Evolutionary conservation across 2,329 filamentous ascomycete genomes (phyloP).

Genomic region (Albifimbria verrucaria): DNA sequence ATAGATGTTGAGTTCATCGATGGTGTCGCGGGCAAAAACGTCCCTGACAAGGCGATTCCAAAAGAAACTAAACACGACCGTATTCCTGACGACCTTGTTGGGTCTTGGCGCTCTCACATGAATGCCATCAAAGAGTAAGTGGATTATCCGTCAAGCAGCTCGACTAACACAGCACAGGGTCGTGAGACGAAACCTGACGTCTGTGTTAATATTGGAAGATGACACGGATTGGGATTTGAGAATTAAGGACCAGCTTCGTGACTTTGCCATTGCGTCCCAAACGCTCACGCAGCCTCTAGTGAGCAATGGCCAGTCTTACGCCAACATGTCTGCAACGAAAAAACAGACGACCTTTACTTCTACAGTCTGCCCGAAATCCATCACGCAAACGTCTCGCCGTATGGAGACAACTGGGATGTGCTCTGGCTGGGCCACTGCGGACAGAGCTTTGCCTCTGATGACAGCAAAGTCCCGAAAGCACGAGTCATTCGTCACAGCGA

Average conservation of each 20-base stretch:
- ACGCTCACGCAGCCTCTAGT: constrained; percentile 28
- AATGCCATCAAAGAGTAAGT: constrained; percentile 30
- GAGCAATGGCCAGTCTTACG: constrained; percentile 10
- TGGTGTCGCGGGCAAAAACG: constrained; percentile 36
- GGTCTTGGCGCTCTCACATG: constrained; percentile 38
- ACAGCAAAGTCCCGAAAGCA: constrained; percentile 19
- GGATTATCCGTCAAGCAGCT: too few relatives aligned
- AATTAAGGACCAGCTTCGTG: constrained; percentile 43
- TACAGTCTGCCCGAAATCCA: constrained; percentile 12
- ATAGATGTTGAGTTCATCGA: constrained; percentile 44
- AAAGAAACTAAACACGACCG: constrained; percentile 27
- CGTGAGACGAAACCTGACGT: constrained; percentile 39
- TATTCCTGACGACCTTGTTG: constrained; percentile 21
- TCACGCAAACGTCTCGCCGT: constrained; percentile 31
- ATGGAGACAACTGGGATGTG: constrained; percentile 49
- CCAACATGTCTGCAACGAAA: constrained; percentile 16
- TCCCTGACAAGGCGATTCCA: constrained; percentile 34
- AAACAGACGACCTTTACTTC: constrained; percentile 10
- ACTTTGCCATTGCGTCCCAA: constrained; percentile 34
- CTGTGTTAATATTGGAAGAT: constrained; percentile 53
- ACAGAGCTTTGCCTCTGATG: constrained; percentile 23
- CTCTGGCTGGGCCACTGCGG: constrained; percentile 50
- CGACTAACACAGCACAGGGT: constrained; percentile 22
- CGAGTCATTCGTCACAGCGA: constrained; percentile 29
- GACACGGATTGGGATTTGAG: constrained; percentile 56